Evolutionary conservation across 331 rosid species (phyloP).

Genomic region (Quercus phellos): DNA sequence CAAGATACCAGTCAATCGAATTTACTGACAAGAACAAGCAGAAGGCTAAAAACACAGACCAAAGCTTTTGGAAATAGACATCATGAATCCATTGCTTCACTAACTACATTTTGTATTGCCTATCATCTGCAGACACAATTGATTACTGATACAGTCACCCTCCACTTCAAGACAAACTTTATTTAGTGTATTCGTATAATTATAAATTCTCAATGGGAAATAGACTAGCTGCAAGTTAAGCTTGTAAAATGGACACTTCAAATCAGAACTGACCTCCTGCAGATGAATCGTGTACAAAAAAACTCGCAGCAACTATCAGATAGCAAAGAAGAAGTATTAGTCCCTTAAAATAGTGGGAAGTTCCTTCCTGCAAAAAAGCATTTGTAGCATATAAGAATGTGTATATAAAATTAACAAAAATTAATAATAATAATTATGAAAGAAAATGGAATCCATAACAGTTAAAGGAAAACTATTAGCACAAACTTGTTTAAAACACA

Average conservation of each 20-base stretch:
- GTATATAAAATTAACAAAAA: background rate
- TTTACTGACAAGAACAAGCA: conserved; percentile 13
- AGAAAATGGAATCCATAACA: background rate
- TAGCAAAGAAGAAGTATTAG: conserved; percentile 77
- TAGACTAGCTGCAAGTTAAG: background rate
- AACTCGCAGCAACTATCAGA: conserved; percentile 78
- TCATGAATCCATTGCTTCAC: background rate
- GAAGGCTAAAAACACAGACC: background rate
- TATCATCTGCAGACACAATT: background rate
- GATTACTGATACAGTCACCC: too few relatives aligned
- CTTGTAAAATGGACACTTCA: background rate
- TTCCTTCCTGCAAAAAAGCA: conserved; percentile 69
- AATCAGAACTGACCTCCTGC: conserved; percentile 13
- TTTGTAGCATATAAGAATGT: background rate
- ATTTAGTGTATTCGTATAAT: background rate
- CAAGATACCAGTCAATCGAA: background rate
- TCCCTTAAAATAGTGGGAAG: conserved; percentile 77
- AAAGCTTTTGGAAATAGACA: background rate
- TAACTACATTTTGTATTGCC: background rate
- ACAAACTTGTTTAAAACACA: background rate
- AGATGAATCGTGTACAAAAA: conserved; percentile 64
- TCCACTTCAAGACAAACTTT: too few relatives aligned
- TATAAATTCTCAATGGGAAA: background rate
- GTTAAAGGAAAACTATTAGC: background rate
- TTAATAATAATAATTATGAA: background rate